Evolutionary conservation across 306 rosid genomes (phyloP).

Genomic region (Quercus dentata): DNA sequence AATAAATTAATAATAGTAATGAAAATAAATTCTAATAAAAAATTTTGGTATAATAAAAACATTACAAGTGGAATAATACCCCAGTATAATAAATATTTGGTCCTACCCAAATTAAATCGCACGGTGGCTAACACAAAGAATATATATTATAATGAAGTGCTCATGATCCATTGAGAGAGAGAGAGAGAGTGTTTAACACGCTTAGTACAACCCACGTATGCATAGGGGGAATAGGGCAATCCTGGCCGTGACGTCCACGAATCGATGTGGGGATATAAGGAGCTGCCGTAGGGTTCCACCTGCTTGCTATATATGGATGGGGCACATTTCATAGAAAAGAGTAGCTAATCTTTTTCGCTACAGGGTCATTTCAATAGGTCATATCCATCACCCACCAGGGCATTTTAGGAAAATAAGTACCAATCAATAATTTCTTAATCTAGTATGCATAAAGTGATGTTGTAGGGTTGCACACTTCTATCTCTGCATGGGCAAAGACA

Average conservation of each 20-base stretch:
- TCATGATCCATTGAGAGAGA: background rate
- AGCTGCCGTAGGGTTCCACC: background rate
- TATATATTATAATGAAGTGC: background rate
- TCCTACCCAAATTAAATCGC: background rate
- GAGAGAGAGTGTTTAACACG: background rate
- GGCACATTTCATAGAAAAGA: background rate
- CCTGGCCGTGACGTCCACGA: background rate
- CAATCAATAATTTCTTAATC: slow-evolving; percentile 20
- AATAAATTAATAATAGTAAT: too few relatives aligned
- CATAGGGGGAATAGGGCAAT: background rate
- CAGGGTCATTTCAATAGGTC: slow-evolving; percentile 23
- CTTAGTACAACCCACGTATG: background rate
- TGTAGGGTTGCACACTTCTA: background rate
- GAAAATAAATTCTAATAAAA: background rate
- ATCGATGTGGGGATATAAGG: background rate
- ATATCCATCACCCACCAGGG: background rate
- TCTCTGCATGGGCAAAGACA: background rate
- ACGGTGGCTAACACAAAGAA: background rate
- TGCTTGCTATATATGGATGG: slow-evolving; percentile 4
- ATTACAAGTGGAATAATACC: too few relatives aligned
- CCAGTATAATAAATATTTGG: background rate
- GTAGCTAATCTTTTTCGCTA: background rate
- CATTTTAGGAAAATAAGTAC: background rate
- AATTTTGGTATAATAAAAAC: background rate
- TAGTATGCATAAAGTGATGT: slow-evolving; percentile 10